Base-by-base conservation (phyloP, 768 basidiomycete species). In the Russula sp. region DNA sequence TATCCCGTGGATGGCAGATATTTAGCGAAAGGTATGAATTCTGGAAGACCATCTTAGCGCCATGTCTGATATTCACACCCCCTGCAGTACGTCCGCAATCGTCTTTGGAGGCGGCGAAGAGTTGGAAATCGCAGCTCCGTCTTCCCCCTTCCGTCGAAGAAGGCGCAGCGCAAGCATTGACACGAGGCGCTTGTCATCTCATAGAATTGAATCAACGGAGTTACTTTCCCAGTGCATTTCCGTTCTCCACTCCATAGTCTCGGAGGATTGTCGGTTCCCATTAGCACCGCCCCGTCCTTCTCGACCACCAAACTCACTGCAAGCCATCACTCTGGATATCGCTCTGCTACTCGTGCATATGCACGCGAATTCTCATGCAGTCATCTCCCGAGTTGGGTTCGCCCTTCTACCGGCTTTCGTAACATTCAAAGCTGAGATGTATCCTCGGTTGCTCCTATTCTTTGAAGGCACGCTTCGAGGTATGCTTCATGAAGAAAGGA, bases 221-320 rank as follows among this genome's bases (percentile, higher is more conserved):
- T 74, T 88, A 16, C 75, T 87, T 38, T 76, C 80, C 2, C 75
- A 81, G 58, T 88, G 85, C 69, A 79, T 87, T 13, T 79, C 77
- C 32, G 72, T 83, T 39, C 77, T 87, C 38, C 77, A 77, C n/a
- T 88, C 84, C 1, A 74, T 93, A 22, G 75, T 91, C 18, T 72
- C 76, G 6, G 85, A 87, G 60, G 91, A 93, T 68, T 88, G 88
- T 68, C 83, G 88, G 2, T 88, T 82, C 72, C 79, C 80, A 63
- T 78, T 82, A 2, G 72, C 78, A 11, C 76, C 73, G 9, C 84
- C 86, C 16, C 79, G 86, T 5, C 88, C 85, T 3, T 76, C 76
- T 0, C 78, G 82, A 34, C 91, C 91, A 14, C 87, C 90, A 3
- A 83, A 90, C 68, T 78, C 88, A 4, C 73, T 94, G n/a, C 91